Percentiles rank a stretch among this genome's conserved stretches.
Conservation (phyloP, 2,329 filamentous ascomycete genomes). For the Juglanconis juglandina region DNA sequence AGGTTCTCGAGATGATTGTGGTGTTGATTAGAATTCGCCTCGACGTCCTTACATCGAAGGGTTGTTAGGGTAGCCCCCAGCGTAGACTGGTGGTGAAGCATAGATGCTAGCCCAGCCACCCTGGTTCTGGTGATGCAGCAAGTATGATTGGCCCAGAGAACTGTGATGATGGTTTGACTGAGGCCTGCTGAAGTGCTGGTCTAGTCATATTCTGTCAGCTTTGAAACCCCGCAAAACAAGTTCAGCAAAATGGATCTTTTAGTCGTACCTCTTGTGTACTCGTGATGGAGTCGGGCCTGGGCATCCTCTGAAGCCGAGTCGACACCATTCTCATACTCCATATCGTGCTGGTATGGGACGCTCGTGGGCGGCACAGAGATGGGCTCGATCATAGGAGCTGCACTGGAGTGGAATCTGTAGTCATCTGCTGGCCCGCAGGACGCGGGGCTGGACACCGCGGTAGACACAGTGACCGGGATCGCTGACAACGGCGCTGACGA, state of each 20-base stretch:
- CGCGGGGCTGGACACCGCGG: conserved; percentile 50
- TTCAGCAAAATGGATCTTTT: not conserved
- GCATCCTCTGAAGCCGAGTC: conserved; percentile 24
- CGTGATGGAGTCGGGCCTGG: not conserved
- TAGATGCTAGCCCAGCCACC: conserved; percentile 26
- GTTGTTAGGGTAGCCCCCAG: conserved; percentile 26
- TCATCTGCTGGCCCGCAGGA: conserved; percentile 48
- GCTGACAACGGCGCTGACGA: conserved; percentile 27
- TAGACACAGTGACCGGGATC: conserved; percentile 42
- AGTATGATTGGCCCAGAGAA: conserved; percentile 30
- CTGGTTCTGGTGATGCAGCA: conserved; percentile 30
- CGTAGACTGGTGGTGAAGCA: conserved; percentile 25
- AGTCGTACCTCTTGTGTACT: not conserved
- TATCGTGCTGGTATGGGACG: conserved; percentile 32
- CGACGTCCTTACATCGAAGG: conserved; percentile 19
- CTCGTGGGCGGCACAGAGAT: conserved; percentile 27
- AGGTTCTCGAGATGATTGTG: not conserved
- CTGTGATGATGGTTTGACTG: conserved; percentile 25
- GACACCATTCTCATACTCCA: conserved; percentile 32
- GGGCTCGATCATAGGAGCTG: conserved; percentile 38
- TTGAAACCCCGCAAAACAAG: not conserved
- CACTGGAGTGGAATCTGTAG: conserved; percentile 48
- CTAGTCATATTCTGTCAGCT: conserved; percentile 24
- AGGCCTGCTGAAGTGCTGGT: conserved; percentile 29
- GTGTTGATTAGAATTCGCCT: not conserved